Percentiles rank a stretch among this genome's conserved stretches.
Evolutionary conservation across 2,329 filamentous ascomycete species (phyloP).

Genomic region (Neurospora sp.): DNA sequence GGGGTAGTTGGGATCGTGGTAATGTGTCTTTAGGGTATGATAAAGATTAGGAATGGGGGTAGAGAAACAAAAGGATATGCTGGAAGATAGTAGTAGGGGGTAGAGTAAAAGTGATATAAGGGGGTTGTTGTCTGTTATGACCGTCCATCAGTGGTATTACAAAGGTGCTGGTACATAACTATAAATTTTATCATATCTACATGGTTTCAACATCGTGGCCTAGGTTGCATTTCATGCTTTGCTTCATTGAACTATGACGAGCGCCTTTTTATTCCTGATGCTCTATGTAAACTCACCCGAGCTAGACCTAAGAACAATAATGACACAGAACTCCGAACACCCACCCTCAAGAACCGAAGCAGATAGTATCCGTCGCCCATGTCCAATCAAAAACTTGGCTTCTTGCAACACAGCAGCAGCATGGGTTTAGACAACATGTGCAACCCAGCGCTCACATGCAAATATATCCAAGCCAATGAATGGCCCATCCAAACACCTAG

Average conservation of each 20-base stretch:
- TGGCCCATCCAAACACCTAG: background rate
- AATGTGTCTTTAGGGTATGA: too few relatives aligned
- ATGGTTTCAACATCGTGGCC: background rate
- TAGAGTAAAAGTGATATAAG: background rate
- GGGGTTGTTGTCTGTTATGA: background rate
- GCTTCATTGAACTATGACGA: background rate
- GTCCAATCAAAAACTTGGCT: background rate
- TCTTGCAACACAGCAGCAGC: background rate
- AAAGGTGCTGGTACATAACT: background rate
- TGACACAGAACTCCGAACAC: background rate
- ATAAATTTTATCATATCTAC: background rate
- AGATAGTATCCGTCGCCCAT: background rate
- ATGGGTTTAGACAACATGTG: background rate
- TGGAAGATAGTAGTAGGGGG: background rate
- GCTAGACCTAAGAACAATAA: background rate
- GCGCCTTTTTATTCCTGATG: background rate
- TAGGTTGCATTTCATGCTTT: background rate
- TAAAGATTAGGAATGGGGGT: background rate
- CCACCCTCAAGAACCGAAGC: background rate
- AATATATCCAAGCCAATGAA: background rate
- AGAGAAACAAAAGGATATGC: too few relatives aligned
- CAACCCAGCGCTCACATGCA: background rate
- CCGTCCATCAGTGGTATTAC: background rate
- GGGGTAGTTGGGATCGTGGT: slow-evolving; percentile 32
- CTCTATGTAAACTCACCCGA: background rate